phyloP scores from a whole-genome alignment of 1,284 basidiomycete species.

The Mycosarcoma mackinlayi region DNA sequence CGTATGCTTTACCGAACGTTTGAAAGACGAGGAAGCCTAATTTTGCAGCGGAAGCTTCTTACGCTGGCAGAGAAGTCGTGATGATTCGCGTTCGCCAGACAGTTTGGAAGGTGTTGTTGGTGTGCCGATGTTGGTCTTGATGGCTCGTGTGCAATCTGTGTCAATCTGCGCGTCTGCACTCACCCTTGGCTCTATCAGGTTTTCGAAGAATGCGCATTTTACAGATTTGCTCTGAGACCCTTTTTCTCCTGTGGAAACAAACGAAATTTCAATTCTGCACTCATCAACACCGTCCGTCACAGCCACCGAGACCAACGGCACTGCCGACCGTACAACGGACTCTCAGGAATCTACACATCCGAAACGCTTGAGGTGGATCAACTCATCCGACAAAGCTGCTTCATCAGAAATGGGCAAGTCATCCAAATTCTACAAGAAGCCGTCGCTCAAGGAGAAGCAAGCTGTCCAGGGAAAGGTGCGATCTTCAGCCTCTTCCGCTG shows the following conservation, averaged over 20 bases:
- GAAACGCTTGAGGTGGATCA: too few relatives aligned
- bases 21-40: background rate
- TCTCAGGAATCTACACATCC: background rate
- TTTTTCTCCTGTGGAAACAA: too few relatives aligned
- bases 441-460: conserved; percentile 51
- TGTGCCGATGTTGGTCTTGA: background rate
- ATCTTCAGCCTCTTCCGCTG: conserved; percentile 23
- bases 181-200: too few relatives aligned
- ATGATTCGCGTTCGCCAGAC: too few relatives aligned
- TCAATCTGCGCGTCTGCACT: too few relatives aligned
- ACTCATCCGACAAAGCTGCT: background rate
- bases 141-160: too few relatives aligned
- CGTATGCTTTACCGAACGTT: background rate
- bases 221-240: too few relatives aligned
- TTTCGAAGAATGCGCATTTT: too few relatives aligned
- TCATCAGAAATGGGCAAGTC: conserved; percentile 42
- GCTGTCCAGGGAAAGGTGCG: conserved; percentile 33
- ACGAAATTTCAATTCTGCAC: background rate
- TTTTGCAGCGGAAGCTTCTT: too few relatives aligned
- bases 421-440: conserved; percentile 54
- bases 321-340: background rate
- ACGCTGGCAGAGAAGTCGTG: too few relatives aligned
- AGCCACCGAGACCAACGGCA: too few relatives aligned
- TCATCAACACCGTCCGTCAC: background rate
- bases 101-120: too few relatives aligned